A percentile compares a stretch with the other conserved stretches of the same genome.
Evolutionary conservation across 2,329 filamentous ascomycete species (phyloP).

Genomic region (Coleophoma cylindrospora): DNA sequence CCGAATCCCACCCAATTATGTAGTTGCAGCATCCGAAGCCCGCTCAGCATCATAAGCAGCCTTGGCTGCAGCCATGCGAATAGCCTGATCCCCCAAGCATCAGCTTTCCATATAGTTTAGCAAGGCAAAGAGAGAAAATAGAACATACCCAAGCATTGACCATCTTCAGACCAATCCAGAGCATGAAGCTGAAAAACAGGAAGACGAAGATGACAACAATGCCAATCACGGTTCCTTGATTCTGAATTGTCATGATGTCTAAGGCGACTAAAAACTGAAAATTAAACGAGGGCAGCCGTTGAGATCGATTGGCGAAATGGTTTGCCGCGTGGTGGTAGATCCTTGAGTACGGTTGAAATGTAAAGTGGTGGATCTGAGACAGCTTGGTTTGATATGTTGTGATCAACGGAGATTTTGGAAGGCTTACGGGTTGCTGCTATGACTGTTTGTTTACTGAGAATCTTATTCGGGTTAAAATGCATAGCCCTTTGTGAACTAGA

Average conservation of each 20-base stretch:
- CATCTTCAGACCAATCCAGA: neutral
- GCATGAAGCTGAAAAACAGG: neutral
- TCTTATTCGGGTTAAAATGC: too few species aligned
- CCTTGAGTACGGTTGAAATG: too few species aligned
- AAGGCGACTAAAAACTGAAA: neutral
- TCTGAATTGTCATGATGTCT: neutral
- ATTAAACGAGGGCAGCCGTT: too few species aligned
- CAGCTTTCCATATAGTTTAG: too few species aligned
- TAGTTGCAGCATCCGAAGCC: neutral
- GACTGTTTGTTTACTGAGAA: too few species aligned
- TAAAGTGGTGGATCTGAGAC: too few species aligned
- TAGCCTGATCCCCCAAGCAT: neutral
- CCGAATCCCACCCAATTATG: neutral
- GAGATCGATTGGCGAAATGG: too few species aligned
- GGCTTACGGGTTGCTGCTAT: too few species aligned
- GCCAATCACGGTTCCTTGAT: neutral
- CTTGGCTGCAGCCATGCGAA: neutral
- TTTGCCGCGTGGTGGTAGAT: too few species aligned
- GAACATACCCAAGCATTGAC: conserved; percentile 2
- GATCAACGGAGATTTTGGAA: too few species aligned
- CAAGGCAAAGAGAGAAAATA: neutral
- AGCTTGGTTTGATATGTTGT: too few species aligned
- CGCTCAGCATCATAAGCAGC: conserved; percentile 1
- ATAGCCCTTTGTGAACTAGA: too few species aligned
- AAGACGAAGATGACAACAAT: conserved; percentile 1